phyloP scores from a whole-genome alignment of 1,139 yeast species.

The Pichia sp. region DNA sequence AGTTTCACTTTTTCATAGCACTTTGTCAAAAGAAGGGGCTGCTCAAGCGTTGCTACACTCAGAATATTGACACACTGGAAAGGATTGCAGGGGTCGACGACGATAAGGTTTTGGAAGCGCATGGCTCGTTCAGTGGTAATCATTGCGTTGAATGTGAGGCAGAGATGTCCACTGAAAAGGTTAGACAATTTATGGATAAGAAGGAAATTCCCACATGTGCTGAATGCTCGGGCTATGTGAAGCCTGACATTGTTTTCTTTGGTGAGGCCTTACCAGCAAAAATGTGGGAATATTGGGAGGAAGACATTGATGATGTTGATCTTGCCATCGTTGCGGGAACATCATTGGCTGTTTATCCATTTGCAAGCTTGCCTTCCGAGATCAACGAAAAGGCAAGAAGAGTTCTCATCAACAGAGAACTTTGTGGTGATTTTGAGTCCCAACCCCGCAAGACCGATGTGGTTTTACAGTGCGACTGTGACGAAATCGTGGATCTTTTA shows the following conservation, averaged over 20 bases:
- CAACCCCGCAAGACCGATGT: constrained; percentile 53
- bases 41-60: constrained; percentile 73
- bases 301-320: constrained; percentile 54
- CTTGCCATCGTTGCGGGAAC: constrained; percentile 89
- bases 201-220: constrained; percentile 30
- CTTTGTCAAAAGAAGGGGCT: constrained; percentile 56
- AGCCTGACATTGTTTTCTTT: constrained; percentile 90
- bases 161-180: constrained; percentile 44
- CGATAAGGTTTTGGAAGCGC: constrained; percentile 76
- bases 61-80: constrained; percentile 88
- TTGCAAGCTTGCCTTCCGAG: constrained; percentile 74
- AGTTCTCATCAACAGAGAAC: constrained; percentile 64
- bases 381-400: constrained; percentile 44
- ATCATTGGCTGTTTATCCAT: constrained; percentile 81
- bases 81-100: constrained; percentile 70
- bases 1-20: constrained; percentile 66
- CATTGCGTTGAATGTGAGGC: constrained; percentile 72
- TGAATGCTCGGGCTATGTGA: constrained; percentile 66
- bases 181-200: constrained; percentile 34
- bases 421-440: constrained; percentile 62
- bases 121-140: constrained; percentile 83
- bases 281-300: constrained; percentile 65
- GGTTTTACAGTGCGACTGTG: constrained; percentile 56
- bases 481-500: constrained; percentile 47
- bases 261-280: constrained; percentile 75